A percentile compares a stretch with the other conserved stretches of the same genome.
Evolutionary conservation across 441 rosid genomes (phyloP).

Genomic region (Metrosideros polymorpha): DNA sequence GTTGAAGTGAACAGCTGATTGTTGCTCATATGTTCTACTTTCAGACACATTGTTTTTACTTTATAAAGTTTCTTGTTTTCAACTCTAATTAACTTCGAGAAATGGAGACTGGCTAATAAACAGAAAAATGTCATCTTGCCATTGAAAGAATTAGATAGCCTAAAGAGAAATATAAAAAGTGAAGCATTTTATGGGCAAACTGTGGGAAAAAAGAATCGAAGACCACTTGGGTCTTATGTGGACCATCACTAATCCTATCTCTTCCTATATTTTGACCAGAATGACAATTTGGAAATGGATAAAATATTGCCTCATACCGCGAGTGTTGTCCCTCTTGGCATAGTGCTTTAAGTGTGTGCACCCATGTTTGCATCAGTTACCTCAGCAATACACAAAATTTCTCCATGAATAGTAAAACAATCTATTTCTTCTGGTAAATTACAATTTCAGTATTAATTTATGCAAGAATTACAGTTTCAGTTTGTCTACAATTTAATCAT

Average conservation of each 20-base stretch:
- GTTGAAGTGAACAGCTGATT: slow-evolving; percentile 29
- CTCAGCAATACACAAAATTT: not conserved
- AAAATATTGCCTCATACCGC: not conserved
- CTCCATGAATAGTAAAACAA: not conserved
- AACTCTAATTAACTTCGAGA: not conserved
- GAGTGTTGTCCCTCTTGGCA: not conserved
- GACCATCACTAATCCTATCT: not conserved
- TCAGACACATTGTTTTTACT: not conserved
- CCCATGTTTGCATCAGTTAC: not conserved
- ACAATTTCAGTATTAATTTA: not conserved
- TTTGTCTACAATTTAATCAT: not conserved
- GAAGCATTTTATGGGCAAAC: too few relatives aligned
- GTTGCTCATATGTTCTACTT: not conserved
- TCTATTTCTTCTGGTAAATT: not conserved
- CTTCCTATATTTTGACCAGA: not conserved
- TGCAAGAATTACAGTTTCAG: not conserved
- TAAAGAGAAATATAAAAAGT: too few relatives aligned
- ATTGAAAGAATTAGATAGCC: not conserved
- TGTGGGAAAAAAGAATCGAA: too few relatives aligned
- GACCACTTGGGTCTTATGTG: not conserved
- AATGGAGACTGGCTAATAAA: not conserved
- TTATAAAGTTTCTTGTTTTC: not conserved
- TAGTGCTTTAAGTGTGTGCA: not conserved
- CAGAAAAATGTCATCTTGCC: not conserved
- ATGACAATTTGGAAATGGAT: not conserved